Percentiles rank a stretch among this genome's conserved stretches.
phyloP scores from a whole-genome alignment of 768 basidiomycete species.

The Dacryopinax spathularia region DNA sequence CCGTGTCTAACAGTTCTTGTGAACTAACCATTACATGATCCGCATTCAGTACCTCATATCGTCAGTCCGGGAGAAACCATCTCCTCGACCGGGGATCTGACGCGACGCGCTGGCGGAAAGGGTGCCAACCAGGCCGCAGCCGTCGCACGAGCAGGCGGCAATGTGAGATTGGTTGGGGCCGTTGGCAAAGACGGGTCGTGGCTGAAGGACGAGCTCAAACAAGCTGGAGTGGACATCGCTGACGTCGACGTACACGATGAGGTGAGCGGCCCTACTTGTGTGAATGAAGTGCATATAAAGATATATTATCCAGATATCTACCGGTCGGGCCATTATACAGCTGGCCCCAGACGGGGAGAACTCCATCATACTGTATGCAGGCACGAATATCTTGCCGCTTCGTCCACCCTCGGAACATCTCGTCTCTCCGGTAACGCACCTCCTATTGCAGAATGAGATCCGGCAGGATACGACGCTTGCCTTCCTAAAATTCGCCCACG shows the following conservation, averaged over 20 bases:
- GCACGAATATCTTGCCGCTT: neutral
- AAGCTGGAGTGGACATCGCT: neutral
- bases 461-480: neutral
- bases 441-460: neutral
- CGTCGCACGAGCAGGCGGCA: neutral
- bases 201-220: neutral
- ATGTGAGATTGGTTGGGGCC: neutral
- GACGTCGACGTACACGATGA: neutral
- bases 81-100: neutral
- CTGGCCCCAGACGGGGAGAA: neutral
- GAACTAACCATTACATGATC: neutral
- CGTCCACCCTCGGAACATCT: neutral
- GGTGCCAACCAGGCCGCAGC: neutral
- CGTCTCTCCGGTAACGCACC: neutral
- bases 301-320: neutral
- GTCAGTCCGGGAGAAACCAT: neutral
- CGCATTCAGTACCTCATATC: neutral
- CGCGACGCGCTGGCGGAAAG: neutral
- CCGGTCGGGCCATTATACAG: neutral
- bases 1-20: neutral
- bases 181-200: neutral
- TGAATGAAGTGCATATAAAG: no score
- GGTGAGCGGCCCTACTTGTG: neutral
- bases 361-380: neutral
- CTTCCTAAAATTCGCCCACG: neutral